Conservation (phyloP, 2,329 filamentous ascomycete genomes). For the Xylariales sp. region DNA sequence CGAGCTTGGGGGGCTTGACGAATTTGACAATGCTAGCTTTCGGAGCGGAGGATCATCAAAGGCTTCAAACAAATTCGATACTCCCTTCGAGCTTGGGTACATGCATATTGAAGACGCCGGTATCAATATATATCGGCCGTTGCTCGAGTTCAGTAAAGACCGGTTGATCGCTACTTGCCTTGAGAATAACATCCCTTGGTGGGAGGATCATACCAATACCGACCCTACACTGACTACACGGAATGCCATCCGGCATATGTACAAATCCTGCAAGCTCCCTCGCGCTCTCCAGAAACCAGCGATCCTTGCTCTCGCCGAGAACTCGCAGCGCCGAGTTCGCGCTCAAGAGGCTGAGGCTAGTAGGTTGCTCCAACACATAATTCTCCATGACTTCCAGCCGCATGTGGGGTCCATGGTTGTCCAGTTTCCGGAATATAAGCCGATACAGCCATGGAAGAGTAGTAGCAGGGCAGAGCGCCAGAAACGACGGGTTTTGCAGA, state of each 20-base stretch:
- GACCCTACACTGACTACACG: constrained; percentile 72
- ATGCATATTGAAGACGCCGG: constrained; percentile 59
- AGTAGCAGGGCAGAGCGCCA: constrained; percentile 14
- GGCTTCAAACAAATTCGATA: background rate
- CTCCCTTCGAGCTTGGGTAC: constrained; percentile 9
- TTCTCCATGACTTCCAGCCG: constrained; percentile 42
- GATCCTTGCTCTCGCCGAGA: constrained; percentile 57
- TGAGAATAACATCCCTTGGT: constrained; percentile 65
- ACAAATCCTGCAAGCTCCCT: constrained; percentile 57
- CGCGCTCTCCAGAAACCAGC: constrained; percentile 61
- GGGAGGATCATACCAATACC: constrained; percentile 79
- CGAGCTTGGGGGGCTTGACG: constrained; percentile 4
- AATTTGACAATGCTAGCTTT: background rate
- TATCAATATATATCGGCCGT: constrained; percentile 62
- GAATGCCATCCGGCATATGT: constrained; percentile 74
- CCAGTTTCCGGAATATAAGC: constrained; percentile 34
- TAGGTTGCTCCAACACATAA: constrained; percentile 43
- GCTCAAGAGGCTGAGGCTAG: constrained; percentile 49
- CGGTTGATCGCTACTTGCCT: constrained; percentile 72
- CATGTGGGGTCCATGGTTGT: constrained; percentile 44
- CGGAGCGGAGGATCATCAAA: background rate
- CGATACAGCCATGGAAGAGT: constrained; percentile 13
- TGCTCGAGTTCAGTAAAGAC: constrained; percentile 68
- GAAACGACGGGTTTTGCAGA: constrained; percentile 26
- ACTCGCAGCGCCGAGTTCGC: constrained; percentile 39